phyloP scores from a whole-genome alignment of 2,329 filamentous ascomycete genomes.

The Botryosphaeria dothidea region DNA sequence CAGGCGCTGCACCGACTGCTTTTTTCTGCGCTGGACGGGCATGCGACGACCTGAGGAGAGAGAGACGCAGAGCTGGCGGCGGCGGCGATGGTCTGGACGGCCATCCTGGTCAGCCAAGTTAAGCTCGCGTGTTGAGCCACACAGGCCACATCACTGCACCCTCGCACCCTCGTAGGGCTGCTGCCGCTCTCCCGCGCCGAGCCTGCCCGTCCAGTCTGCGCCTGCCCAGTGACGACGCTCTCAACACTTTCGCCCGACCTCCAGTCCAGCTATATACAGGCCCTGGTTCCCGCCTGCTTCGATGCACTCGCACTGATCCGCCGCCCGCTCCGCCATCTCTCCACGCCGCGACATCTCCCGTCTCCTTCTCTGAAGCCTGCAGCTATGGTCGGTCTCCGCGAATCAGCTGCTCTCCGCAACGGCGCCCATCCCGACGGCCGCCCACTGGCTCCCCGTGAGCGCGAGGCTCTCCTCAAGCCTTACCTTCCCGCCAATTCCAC shows the following conservation, averaged over 20 bases:
- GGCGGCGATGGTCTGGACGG: not conserved
- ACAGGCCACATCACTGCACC: conserved; percentile 10
- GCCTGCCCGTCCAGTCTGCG: not conserved
- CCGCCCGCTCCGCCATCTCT: not conserved
- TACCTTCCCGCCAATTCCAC: conserved; percentile 50
- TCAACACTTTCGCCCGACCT: not conserved
- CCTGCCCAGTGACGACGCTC: not conserved
- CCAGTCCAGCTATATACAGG: not conserved
- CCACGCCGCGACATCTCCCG: not conserved
- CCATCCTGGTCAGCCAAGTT: conserved; percentile 6
- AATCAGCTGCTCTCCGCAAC: conserved; percentile 36
- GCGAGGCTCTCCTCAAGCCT: conserved; percentile 53
- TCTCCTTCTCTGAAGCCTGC: not conserved
- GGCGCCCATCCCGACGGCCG: conserved; percentile 39
- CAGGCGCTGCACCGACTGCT: conserved; percentile 17
- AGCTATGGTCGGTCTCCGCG: conserved; percentile 28
- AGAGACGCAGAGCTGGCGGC: not conserved
- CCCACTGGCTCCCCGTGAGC: conserved; percentile 46
- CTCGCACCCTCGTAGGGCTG: not conserved
- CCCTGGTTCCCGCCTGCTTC: not conserved
- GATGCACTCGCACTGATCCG: not conserved
- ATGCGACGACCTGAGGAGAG: conserved; percentile 5
- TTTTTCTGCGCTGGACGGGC: conserved; percentile 3
- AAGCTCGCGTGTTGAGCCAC: conserved; percentile 15
- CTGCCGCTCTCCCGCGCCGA: conserved; percentile 3